A percentile compares a stretch with the other conserved stretches of the same genome.
These are phyloP conservation scores for Wickerhamomyces silvicola DNA, from an alignment of 805 yeast species.

Conservation along the genomic window DNA sequence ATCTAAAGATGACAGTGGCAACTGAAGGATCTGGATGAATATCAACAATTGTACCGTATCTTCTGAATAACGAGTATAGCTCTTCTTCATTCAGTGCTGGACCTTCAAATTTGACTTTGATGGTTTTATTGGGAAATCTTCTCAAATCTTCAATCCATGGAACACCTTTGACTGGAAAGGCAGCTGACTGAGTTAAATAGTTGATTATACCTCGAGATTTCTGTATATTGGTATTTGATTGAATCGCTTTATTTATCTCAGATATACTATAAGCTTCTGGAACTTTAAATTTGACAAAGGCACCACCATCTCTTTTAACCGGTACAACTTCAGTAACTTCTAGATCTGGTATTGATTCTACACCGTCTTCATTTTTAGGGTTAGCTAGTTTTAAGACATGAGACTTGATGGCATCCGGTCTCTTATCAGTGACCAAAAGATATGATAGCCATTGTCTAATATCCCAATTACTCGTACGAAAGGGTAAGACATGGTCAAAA, in stretches of 20 bases:
- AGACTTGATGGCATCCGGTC: conserved; percentile 33
- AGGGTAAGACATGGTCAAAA: conserved; percentile 50
- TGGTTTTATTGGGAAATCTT: conserved; percentile 58
- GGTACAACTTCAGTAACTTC: conserved; percentile 58
- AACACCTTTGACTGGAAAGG: conserved; percentile 74
- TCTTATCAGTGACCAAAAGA: conserved; percentile 27
- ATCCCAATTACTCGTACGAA: conserved; percentile 39
- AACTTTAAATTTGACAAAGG: conserved; percentile 70
- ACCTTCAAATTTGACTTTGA: conserved; percentile 73
- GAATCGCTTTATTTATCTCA: conserved; percentile 48
- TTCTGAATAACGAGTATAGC: conserved; percentile 70
- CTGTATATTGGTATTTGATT: conserved; percentile 36
- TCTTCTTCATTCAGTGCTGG: conserved; percentile 73
- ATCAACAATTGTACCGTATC: conserved; percentile 81
- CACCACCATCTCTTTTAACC: conserved; percentile 85
- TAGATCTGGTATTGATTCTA: conserved; percentile 33
- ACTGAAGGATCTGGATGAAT: conserved; percentile 49
- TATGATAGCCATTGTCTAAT: conserved; percentile 37
- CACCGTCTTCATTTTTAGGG: conserved; percentile 21
- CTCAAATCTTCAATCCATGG: conserved; percentile 97
- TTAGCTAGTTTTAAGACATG: conserved; percentile 34
- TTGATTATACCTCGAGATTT: conserved; percentile 31
- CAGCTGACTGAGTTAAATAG: conserved; percentile 44
- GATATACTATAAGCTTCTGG: conserved; percentile 45
- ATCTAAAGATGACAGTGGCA: conserved; percentile 49